Base-by-base conservation (phyloP, 352 stramenopile species). In the Pythium vanterpoolii region DNA sequence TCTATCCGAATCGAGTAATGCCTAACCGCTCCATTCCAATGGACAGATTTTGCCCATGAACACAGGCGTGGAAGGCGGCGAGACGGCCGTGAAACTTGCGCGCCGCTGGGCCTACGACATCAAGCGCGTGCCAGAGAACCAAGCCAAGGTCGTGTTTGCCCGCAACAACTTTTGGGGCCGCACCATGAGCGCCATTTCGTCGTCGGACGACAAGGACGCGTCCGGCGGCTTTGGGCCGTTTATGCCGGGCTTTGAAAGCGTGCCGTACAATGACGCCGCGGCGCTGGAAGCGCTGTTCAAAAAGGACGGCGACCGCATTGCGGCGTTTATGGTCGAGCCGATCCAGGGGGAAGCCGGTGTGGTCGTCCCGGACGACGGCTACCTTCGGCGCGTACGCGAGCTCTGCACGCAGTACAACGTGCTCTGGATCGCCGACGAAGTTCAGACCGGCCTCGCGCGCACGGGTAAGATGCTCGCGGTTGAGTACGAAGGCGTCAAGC, bases 101-200 rank as follows among this genome's bases (percentile, higher is more conserved):
- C 79, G 96, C 47, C 84, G 91, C 52, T 99, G 97, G 98, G 96
- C 93, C 21, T 99, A 99, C 73, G 93, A 98, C 55, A 79, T 98
- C 43, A 99, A 99, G 77, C 90, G 94, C 19, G 96, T 99, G 38
- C 68, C 87, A 3, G 75, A 90, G 36, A 96, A 98, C 79, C 62
- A 89, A 54, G 81, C 86, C 51, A 88, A 89, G 57, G 86, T 99
- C 13, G 73, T 99, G 27, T 99, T 99, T 69, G 93, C 96, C 14
- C 83, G 96, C 69, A 96, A 98, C 68, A 99, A 99, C 74, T 99
- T 99, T 74, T 99, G 97, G 97, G 97, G 97, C 43, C 87, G 97
- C 34, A 99, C 96, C 1, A 83, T 99, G 62, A 97, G 95, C 44
- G 97, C 97, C 5, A 96, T 99, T 56, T 98, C 89, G 46, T 80